Percentiles rank a stretch among this genome's conserved stretches.
These are phyloP conservation scores for Arctium lappa DNA, from an alignment of 129 eudicot genomes.

Conservation along the genomic window DNA sequence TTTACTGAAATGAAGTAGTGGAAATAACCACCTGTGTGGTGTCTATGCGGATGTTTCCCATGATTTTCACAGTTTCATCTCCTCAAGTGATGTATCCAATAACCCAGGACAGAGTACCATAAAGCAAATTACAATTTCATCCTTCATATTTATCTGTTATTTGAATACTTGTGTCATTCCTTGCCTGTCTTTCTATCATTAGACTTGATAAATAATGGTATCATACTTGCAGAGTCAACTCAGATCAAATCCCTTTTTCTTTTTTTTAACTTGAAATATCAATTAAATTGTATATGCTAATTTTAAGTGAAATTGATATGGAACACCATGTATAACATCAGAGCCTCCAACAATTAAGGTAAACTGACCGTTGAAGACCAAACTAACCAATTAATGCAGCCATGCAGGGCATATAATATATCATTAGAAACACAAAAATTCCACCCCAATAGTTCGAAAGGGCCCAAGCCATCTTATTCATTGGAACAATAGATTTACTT, in stretches of 20 bases:
- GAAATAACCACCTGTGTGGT: background rate
- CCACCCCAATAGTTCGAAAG: background rate
- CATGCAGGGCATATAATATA: constrained; percentile 5
- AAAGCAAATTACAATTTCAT: background rate
- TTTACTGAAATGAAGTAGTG: background rate
- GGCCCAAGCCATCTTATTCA: background rate
- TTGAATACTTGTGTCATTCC: background rate
- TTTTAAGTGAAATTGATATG: background rate
- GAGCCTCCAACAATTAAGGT: background rate
- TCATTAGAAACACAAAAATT: constrained; percentile 2
- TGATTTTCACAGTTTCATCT: constrained; percentile 1
- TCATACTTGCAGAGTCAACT: background rate
- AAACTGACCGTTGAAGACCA: background rate
- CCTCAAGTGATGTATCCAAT: background rate
- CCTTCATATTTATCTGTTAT: background rate
- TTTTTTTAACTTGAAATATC: background rate
- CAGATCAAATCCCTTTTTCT: background rate
- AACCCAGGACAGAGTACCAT: background rate
- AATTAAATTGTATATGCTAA: background rate
- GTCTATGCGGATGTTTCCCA: constrained; percentile 10
- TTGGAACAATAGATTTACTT: background rate
- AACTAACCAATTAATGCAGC: constrained; percentile 10
- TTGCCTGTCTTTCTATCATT: background rate
- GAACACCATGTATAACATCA: background rate
- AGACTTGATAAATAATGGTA: background rate